Percentiles rank a stretch among this genome's conserved stretches.
Conservation (phyloP, 345 rosid genomes). For the Triadica sebifera region DNA sequence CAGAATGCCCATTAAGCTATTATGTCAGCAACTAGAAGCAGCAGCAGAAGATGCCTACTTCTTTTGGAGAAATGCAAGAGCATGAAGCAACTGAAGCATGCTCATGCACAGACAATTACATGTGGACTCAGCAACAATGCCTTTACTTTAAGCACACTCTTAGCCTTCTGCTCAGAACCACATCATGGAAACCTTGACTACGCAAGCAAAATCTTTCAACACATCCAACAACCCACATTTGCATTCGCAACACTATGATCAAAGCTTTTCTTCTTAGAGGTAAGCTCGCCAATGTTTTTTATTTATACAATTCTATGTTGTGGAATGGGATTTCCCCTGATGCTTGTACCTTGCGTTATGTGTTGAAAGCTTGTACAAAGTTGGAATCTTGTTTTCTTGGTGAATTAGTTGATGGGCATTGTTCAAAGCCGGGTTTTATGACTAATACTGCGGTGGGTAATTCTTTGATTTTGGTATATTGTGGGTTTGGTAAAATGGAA, state of each 20-base stretch:
- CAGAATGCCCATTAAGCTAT: not conserved
- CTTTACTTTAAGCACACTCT: constrained; percentile 45
- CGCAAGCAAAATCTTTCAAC: constrained; percentile 40
- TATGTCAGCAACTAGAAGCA: not conserved
- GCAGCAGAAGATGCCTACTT: constrained; percentile 34
- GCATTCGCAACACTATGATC: constrained; percentile 54
- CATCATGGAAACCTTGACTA: constrained; percentile 27
- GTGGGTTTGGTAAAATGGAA: constrained; percentile 26
- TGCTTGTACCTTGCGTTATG: constrained; percentile 47
- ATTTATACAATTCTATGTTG: constrained; percentile 30
- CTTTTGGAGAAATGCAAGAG: constrained; percentile 43
- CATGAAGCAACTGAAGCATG: constrained; percentile 47
- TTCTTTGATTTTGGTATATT: constrained; percentile 39
- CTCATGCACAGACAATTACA: constrained; percentile 40
- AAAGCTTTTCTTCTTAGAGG: constrained; percentile 38
- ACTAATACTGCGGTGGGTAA: constrained; percentile 43
- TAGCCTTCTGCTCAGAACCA: constrained; percentile 45
- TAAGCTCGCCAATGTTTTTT: constrained; percentile 17
- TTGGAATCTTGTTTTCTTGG: constrained; percentile 29
- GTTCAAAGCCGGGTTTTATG: constrained; percentile 38
- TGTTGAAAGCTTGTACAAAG: constrained; percentile 44
- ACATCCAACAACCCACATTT: constrained; percentile 41
- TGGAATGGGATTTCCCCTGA: constrained; percentile 34
- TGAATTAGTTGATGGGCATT: constrained; percentile 37
- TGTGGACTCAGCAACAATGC: constrained; percentile 38